Evolutionary conservation across 1,284 basidiomycete species (phyloP), one percentile per base, ranked within the genome.

Genomic region (Ceratobasidium sp.): DNA sequence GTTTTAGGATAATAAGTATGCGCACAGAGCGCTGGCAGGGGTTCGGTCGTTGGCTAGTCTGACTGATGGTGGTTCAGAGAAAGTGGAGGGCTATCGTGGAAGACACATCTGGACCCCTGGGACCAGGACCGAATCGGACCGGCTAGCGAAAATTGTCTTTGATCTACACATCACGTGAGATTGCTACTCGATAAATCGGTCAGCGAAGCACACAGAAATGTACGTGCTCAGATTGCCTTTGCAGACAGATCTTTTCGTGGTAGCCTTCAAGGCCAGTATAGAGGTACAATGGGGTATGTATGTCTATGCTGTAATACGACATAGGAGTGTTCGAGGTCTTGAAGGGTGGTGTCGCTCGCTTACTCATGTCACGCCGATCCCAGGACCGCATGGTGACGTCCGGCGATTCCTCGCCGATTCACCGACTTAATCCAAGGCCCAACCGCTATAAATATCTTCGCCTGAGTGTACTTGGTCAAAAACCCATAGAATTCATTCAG

Each of bases 51-150:
- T 49, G 13, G 33, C 26, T 33, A 3, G 66, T 49, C 66, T 40
- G 42, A 53, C 46, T 55, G 49, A 69, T 69, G 51, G 33, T 69
- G 42, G 49, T 69, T 39, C 26, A 46, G 28, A 69, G 51, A 69
- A 40, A 28, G 67, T 69, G 67, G 67, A 69, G 67, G 67, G 12
- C 7, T 39, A 26, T 33, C 60, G 60, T 63, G 60, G 60, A 63
- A 63, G 60, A 63, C 60, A 61, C 67, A 69, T 51, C 23, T 10
- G 67, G 67, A 69, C 67, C 49, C 67, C 67, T 33, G 67, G 28
- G 28, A 69, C 53, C 67, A 40, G 51, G 28, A 3, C 67, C 15
- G 51, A 39, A 40, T 69, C 67, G 51, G 67, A 51, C 49, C 66
- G 66, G 46, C 23, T 40, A 33, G 40, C 12, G 18, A 69, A 69